phyloP scores from a whole-genome alignment of 345 rosid species.

The Pugionium dolabratum region DNA sequence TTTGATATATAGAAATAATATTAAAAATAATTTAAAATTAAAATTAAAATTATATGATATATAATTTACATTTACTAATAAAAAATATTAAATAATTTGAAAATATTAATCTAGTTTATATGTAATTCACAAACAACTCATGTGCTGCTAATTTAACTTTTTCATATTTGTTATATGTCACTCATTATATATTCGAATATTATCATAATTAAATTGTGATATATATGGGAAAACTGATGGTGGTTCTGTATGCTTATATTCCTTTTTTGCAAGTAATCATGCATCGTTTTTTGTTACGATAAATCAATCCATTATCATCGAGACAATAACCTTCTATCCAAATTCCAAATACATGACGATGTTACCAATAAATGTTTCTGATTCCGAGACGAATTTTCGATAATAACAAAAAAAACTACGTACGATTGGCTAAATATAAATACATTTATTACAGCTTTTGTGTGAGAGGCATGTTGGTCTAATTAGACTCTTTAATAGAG shows the following conservation, averaged over 20 bases:
- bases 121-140: slow-evolving; percentile 6
- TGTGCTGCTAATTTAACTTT: slow-evolving; percentile 11
- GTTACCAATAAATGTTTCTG: slow-evolving; percentile 30
- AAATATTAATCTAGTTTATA: background rate
- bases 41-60: too few species aligned
- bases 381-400: slow-evolving; percentile 26
- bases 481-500: slow-evolving; percentile 21
- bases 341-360: slow-evolving; percentile 31
- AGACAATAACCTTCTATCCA: slow-evolving; percentile 13
- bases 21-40: too few species aligned
- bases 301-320: slow-evolving; percentile 20
- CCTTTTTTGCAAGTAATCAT: background rate
- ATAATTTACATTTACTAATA: too few species aligned
- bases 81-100: too few species aligned
- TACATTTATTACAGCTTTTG: slow-evolving; percentile 25
- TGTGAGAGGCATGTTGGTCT: slow-evolving; percentile 44
- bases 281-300: slow-evolving; percentile 15
- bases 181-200: background rate
- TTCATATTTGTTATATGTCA: slow-evolving; percentile 2
- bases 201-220: slow-evolving; percentile 14
- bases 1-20: too few species aligned
- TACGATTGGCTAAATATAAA: slow-evolving; percentile 3
- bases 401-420: slow-evolving; percentile 4
- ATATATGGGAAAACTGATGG: background rate
- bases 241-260: background rate